These are phyloP conservation scores for Potentilla sterilis DNA, from an alignment of 306 rosid genomes.

Conservation along the genomic window DNA sequence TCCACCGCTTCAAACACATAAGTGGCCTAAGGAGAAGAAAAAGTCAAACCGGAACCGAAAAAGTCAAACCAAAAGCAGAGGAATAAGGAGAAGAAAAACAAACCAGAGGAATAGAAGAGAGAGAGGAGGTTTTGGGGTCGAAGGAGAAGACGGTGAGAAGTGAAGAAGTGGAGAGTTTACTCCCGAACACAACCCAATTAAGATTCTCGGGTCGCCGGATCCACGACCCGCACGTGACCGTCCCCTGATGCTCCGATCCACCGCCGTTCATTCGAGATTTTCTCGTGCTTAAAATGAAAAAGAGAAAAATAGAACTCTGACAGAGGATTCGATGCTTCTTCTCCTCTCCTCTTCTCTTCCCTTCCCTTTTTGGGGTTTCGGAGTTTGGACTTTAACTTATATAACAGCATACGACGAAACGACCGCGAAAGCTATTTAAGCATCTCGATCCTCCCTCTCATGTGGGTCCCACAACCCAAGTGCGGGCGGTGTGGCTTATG, in stretches of 20 bases:
- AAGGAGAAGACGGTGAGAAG: constrained; percentile 70
- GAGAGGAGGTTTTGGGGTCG: constrained; percentile 59
- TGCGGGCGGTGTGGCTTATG: background rate
- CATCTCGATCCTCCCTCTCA: background rate
- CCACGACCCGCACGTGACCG: constrained; percentile 83
- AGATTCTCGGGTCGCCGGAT: constrained; percentile 82
- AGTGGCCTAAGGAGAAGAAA: constrained; percentile 53
- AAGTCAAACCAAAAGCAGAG: background rate
- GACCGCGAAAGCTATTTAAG: background rate
- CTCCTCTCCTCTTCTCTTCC: too few species aligned
- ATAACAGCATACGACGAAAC: background rate
- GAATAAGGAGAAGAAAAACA: background rate
- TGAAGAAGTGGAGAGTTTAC: constrained; percentile 54
- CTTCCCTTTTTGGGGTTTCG: background rate
- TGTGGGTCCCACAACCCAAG: background rate
- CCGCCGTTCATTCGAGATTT: constrained; percentile 41
- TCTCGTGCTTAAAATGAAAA: background rate
- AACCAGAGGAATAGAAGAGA: constrained; percentile 77
- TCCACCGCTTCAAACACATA: constrained; percentile 80
- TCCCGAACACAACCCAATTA: constrained; percentile 55
- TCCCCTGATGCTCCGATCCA: constrained; percentile 59
- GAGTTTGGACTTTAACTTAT: background rate
- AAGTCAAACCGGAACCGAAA: background rate
- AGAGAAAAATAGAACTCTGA: background rate
- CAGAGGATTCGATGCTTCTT: background rate